These are phyloP conservation scores for Onygenales sp. DNA, from an alignment of 2,329 filamentous ascomycete genomes.

Conservation along the genomic window DNA sequence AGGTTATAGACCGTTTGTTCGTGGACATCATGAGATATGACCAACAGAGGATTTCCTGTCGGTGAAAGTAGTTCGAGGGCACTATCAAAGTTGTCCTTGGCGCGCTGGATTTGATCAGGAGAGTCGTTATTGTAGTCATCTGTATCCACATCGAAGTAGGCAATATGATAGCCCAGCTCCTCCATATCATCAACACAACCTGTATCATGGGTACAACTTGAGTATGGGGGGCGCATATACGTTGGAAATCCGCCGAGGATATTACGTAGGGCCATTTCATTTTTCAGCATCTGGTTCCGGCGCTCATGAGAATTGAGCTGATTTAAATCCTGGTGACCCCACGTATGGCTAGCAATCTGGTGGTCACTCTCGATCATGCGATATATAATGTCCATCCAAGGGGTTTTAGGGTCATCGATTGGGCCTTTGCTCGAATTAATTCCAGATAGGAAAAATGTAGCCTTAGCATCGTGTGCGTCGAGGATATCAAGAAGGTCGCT, in stretches of 20 bases:
- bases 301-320: constrained; percentile 28
- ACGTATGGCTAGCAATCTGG: constrained; percentile 44
- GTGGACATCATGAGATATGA: constrained; percentile 35
- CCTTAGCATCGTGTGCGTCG: constrained; percentile 50
- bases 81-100: constrained; percentile 32
- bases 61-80: constrained; percentile 18
- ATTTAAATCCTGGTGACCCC: constrained; percentile 40
- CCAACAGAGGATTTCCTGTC: constrained; percentile 26
- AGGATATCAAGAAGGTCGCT: constrained; percentile 53
- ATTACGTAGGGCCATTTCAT: constrained; percentile 39
- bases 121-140: constrained; percentile 35
- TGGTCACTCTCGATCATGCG: constrained; percentile 38
- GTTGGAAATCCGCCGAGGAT: constrained; percentile 42
- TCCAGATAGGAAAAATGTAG: constrained; percentile 57
- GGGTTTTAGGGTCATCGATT: constrained; percentile 32
- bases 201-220: constrained; percentile 26
- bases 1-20: constrained; percentile 35
- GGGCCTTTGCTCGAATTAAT: constrained; percentile 38
- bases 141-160: constrained; percentile 39
- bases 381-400: constrained; percentile 29
- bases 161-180: constrained; percentile 41
- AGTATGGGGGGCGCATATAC: constrained; percentile 46
- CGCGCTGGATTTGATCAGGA: constrained; percentile 26
- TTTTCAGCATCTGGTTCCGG: constrained; percentile 35
- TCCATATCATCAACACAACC: constrained; percentile 35